Evolutionary conservation across 441 rosid species (phyloP).

Genomic region (Gossypium trilobum): DNA sequence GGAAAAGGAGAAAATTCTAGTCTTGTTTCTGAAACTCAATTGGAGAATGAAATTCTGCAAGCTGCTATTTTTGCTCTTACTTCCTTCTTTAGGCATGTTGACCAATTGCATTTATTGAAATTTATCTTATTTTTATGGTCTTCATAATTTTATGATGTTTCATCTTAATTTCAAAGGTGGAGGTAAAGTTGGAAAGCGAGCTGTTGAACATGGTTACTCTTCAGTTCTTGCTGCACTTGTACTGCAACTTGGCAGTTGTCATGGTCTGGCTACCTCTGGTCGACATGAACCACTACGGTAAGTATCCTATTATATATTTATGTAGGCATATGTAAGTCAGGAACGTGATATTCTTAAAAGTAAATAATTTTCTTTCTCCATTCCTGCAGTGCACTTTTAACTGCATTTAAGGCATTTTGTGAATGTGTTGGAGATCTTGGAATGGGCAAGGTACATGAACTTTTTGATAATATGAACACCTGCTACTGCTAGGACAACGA

Average conservation of each 20-base stretch:
- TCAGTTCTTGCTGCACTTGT: slow-evolving; percentile 78
- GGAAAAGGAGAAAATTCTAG: slow-evolving; percentile 54
- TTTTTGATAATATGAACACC: not conserved
- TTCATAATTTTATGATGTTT: slow-evolving; percentile 21
- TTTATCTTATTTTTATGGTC: slow-evolving; percentile 16
- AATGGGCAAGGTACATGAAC: slow-evolving; percentile 82
- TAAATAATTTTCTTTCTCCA: not conserved
- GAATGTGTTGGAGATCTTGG: slow-evolving; percentile 98
- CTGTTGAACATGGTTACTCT: slow-evolving; percentile 84
- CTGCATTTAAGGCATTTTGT: slow-evolving; percentile 90
- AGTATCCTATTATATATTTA: not conserved
- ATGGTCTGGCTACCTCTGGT: slow-evolving; percentile 73
- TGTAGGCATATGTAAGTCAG: not conserved
- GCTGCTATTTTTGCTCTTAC: slow-evolving; percentile 88
- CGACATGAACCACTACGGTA: slow-evolving; percentile 82
- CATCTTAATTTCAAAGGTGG: slow-evolving; percentile 61
- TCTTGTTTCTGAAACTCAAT: slow-evolving; percentile 38
- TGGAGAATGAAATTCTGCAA: slow-evolving; percentile 61
- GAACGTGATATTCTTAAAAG: slow-evolving; percentile 10
- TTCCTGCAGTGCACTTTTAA: slow-evolving; percentile 69
- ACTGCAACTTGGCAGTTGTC: slow-evolving; percentile 90
- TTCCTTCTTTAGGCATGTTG: slow-evolving; percentile 76
- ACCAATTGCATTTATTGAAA: slow-evolving; percentile 16
- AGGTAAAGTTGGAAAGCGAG: slow-evolving; percentile 86
- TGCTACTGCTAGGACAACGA: slow-evolving; percentile 1